Base-by-base conservation (phyloP, 1,284 basidiomycete species). In the Ustilago loliicola region DNA sequence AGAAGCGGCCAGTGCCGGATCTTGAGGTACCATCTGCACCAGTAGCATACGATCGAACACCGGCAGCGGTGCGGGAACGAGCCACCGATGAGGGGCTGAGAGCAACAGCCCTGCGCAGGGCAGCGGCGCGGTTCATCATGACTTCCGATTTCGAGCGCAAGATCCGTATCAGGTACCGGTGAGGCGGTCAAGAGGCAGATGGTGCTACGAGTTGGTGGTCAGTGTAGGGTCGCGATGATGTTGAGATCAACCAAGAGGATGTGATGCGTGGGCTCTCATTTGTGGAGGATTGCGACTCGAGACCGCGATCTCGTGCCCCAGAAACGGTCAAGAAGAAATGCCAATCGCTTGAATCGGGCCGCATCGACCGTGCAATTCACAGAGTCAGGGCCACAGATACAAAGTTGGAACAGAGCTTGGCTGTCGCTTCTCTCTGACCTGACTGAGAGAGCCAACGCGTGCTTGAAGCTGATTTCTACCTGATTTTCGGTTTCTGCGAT, bases 81-180 rank as follows among this genome's bases (percentile, higher is more conserved):
- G 64, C 59, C 11, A 59, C 63, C 25, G 64, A 64, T 17, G 68
- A 59, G 23, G 67, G 76, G 61, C 50, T 38, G 29, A 68, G 67
- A 25, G 67, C 64, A 38, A 68, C 52, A 54, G 64, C 65, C 52
- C 65, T 71, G 53, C 68, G 71, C 57, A 78, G 52, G 42, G 72
- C 68, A 36, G 72, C 76, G 25, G 76, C 76, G 61, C 76, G 72
- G 50, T 74, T 78, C 67, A 78, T 74, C 72, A 74, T 78, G 52
- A 30, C 40, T 57, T 56, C 53, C 60, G 50, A 4, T 25, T 55
- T 25, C 21, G 32, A 32, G 50, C 52, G 59, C 58, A 34, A n/a
- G 32, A 15, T 51, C 27, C 23, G 34, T 58, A 47, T 34, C 58
- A 42, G 40, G 34, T 45, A 23, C 38, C 36, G 21, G 23, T 27